These are phyloP conservation scores for Eucalyptus polybractea DNA, from an alignment of 345 rosid genomes.

Conservation along the genomic window DNA sequence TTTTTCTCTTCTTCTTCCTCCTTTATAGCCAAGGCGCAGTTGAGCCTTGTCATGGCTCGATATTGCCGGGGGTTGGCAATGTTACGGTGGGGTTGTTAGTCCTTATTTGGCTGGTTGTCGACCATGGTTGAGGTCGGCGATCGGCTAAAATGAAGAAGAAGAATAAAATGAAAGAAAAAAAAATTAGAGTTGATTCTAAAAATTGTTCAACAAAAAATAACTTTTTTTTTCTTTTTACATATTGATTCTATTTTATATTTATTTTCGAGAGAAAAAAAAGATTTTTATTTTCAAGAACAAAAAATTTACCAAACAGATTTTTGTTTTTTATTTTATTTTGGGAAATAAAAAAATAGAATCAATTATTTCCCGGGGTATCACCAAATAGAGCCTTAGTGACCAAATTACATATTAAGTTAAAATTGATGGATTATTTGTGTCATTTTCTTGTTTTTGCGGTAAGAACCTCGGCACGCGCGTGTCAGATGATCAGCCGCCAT, in stretches of 20 bases:
- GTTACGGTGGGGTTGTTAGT: rapidly evolving
- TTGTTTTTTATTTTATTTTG: rapidly evolving
- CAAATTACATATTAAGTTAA: no score
- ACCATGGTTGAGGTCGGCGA: rapidly evolving
- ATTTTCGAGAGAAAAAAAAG: no score
- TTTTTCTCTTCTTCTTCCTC: no score
- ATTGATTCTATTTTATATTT: no score
- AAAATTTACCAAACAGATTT: rapidly evolving
- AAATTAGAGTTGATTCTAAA: no score
- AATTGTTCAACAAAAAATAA: no score
- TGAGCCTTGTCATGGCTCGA: no score
- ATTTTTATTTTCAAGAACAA: no score
- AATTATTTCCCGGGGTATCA: rapidly evolving
- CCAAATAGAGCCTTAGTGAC: rapidly evolving
- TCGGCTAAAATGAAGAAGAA: no score
- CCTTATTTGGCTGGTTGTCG: rapidly evolving
- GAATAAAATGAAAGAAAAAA: no score
- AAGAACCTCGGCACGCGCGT: neutral
- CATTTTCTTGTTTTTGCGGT: neutral
- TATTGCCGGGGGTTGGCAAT: rapidly evolving
- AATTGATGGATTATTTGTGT: rapidly evolving
- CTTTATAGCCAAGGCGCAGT: no score
- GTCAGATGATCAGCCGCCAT: neutral
- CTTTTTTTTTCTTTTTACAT: no score
- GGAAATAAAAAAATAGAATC: rapidly evolving